Base-by-base conservation (phyloP, 768 basidiomycete species). In the Naganishia friedmannii region DNA sequence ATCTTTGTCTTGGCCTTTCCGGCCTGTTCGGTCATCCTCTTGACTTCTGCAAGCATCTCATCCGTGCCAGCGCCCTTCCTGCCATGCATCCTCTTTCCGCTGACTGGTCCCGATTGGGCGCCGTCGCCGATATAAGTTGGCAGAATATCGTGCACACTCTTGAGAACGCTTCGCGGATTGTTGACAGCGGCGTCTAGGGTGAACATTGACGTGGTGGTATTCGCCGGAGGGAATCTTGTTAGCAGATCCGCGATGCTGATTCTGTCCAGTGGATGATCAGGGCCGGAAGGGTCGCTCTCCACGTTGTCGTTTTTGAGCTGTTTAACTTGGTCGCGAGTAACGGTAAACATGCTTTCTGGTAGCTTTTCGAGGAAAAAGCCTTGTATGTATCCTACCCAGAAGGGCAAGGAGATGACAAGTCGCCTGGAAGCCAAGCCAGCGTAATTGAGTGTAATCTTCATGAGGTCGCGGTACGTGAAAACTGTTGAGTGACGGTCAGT, bases 291-390 rank as follows among this genome's bases (percentile, higher is more conserved):
- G 74, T 74, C 74, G 39, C 34, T 63, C 56, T 80, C 81, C 53
- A 78, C 77, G 67, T 89, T 90, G 75, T 90, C 87, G 19, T 75
- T 77, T 69, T 85, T 84, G 28, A 90, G 81, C 77, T 89, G 89
- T 69, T 85, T 83, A 48, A 89, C 90, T 84, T 91, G 89, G 71
- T 86, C 85, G 39, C 86, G 83, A 17, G 90, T 90, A 21, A 91
- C 74, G 0, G 90, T 90, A 72, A 90, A 87, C 23, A 89, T 73
- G 69, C 86, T 88, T 21, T 82, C 77, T 0, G 89, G 90, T 13
- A 90, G 80, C 67, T 80, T 83, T 80, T 90, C 89, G 63, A 90
- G 76, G 45, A 91, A 75, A 28, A 83, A 82, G 3, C 86, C 90
- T 81, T 90, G 89, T n/a, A 88, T 68, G 73, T 82, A 84, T 3